These are phyloP conservation scores for Glaciozyma martinii DNA, from an alignment of 768 basidiomycete genomes.

Conservation along the genomic window DNA sequence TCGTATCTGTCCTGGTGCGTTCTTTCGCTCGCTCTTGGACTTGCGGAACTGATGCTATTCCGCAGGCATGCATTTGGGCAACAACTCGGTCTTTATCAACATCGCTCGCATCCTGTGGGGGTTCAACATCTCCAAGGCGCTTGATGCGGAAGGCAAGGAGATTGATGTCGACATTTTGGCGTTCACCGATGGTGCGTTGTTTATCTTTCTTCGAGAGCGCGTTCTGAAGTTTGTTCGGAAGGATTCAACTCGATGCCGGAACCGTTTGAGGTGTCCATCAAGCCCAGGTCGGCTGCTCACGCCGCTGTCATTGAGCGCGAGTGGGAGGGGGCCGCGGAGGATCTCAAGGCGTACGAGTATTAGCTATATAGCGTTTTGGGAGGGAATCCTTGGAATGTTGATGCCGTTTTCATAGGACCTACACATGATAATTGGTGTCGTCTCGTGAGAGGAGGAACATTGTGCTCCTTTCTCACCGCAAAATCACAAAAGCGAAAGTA, in stretches of 20 bases:
- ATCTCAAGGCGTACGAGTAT: conserved; percentile 13
- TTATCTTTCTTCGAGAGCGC: not conserved
- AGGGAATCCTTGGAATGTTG: no score
- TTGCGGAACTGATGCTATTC: no score
- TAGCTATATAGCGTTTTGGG: no score
- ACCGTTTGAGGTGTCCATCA: conserved; percentile 14
- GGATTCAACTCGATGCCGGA: conserved; percentile 22
- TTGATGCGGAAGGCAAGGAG: conserved; percentile 14
- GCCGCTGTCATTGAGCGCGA: conserved; percentile 15
- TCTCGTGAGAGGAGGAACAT: no score
- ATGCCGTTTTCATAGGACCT: no score
- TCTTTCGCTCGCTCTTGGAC: no score
- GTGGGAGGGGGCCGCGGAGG: conserved; percentile 6
- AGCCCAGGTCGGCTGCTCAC: conserved; percentile 1
- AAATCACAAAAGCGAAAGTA: no score
- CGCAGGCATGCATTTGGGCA: conserved; percentile 16
- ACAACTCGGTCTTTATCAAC: conserved; percentile 30
- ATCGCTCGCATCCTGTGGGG: conserved; percentile 31
- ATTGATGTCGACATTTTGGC: conserved; percentile 27
- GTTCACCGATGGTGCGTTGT: conserved; percentile 21
- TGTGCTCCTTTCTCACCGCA: no score
- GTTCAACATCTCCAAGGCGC: conserved; percentile 22
- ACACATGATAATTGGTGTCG: no score
- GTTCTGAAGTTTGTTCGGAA: not conserved
- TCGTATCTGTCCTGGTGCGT: conserved; percentile 2